phyloP scores from a whole-genome alignment of 2,329 filamentous ascomycete species.

The Tolypocladium ovalisporum region DNA sequence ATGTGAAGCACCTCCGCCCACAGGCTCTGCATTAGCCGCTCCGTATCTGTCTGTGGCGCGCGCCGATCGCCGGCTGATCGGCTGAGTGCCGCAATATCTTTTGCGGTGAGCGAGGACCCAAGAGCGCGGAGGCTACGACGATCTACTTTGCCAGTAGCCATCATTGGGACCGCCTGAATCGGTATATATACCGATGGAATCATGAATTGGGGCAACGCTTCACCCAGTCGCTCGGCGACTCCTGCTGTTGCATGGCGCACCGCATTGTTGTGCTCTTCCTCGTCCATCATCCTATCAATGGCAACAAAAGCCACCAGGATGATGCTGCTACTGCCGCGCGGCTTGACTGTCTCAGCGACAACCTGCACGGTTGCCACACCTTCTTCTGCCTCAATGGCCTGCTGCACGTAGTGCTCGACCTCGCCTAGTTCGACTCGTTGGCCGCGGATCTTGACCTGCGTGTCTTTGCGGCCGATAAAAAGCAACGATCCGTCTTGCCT shows the following conservation, averaged over 20 bases:
- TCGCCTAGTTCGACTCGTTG: conserved; percentile 35
- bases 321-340: neutral
- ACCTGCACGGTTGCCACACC: neutral
- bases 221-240: neutral
- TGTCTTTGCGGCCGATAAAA: conserved; percentile 39
- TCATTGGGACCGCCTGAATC: conserved; percentile 2
- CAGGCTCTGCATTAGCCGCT: conserved; percentile 13
- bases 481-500: conserved; percentile 22
- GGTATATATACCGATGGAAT: conserved; percentile 4
- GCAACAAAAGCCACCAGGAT: neutral
- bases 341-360: conserved; percentile 1
- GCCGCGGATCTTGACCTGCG: conserved; percentile 45
- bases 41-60: conserved; percentile 4
- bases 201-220: conserved; percentile 4
- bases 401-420: conserved; percentile 7
- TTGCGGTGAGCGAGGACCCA: neutral
- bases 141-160: conserved; percentile 3
- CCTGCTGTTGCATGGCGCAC: neutral
- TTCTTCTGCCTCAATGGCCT: neutral
- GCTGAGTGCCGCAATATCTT: conserved; percentile 1
- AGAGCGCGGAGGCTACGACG: conserved; percentile 1
- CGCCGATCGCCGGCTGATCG: conserved; percentile 4
- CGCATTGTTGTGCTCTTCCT: neutral
- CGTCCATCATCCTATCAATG: neutral
- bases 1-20: conserved; percentile 28